Evolutionary conservation across 352 stramenopile genomes (phyloP).

Genomic region (Pythium scleroteichum): DNA sequence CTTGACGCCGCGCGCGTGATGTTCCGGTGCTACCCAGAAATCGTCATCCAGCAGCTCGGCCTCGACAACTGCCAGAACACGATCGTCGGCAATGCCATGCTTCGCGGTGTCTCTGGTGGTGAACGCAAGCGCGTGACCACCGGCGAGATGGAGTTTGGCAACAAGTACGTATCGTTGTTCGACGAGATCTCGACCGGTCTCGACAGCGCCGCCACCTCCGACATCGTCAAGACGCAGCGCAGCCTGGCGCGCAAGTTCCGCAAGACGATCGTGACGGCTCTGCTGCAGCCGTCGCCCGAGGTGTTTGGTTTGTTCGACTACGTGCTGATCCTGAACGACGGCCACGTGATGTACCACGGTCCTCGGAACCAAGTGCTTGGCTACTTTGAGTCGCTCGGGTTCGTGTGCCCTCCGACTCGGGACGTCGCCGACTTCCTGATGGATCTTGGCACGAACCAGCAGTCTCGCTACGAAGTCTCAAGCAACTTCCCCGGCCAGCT

Average conservation of each 20-base stretch:
- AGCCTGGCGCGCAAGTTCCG: slow-evolving; percentile 34
- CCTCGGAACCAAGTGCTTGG: slow-evolving; percentile 27
- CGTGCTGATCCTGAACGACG: slow-evolving; percentile 47
- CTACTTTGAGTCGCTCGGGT: slow-evolving; percentile 40
- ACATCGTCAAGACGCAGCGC: slow-evolving; percentile 77
- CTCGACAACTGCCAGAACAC: slow-evolving; percentile 50
- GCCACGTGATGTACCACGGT: slow-evolving; percentile 46
- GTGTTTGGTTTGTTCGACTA: slow-evolving; percentile 42
- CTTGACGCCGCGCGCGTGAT: slow-evolving; percentile 18
- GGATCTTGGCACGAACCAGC: slow-evolving; percentile 28
- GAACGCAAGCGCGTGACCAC: slow-evolving; percentile 70
- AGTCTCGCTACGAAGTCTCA: slow-evolving; percentile 12
- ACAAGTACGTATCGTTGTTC: slow-evolving; percentile 64
- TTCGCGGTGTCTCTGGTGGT: slow-evolving; percentile 59
- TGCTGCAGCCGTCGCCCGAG: slow-evolving; percentile 28
- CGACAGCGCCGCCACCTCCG: slow-evolving; percentile 88
- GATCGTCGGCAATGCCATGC: slow-evolving; percentile 55
- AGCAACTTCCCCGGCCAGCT: background rate
- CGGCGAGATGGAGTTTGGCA: slow-evolving; percentile 80
- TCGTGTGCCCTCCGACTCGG: slow-evolving; percentile 27
- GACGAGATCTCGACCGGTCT: slow-evolving; percentile 94
- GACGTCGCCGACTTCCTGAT: slow-evolving; percentile 36
- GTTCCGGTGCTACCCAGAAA: slow-evolving; percentile 30
- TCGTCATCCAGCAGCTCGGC: slow-evolving; percentile 39
- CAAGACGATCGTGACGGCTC: slow-evolving; percentile 46